phyloP scores from a whole-genome alignment of 2,329 filamentous ascomycete genomes.

The Aspergillus ruber region DNA sequence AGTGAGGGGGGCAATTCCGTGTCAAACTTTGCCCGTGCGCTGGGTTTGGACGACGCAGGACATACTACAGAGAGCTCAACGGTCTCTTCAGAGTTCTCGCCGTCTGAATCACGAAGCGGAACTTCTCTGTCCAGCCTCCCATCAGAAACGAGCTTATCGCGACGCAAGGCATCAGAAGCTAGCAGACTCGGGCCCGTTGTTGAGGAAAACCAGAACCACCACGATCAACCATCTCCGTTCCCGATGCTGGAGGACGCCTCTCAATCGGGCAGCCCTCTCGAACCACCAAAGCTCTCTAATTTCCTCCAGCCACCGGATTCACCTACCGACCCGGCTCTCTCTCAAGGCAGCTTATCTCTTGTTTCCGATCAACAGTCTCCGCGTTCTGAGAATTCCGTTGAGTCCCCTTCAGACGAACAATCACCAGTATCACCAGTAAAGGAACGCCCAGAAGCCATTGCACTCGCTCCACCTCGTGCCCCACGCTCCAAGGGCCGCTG shows the following conservation, averaged over 20 bases:
- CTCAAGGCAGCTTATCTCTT: constrained; percentile 34
- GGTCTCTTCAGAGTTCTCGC: constrained; percentile 58
- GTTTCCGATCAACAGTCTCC: constrained; percentile 7
- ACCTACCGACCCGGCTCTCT: constrained; percentile 43
- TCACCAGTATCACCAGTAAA: constrained; percentile 10
- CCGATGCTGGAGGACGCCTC: constrained; percentile 2
- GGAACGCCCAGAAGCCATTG: constrained; percentile 23
- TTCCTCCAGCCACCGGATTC: constrained; percentile 37
- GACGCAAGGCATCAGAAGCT: constrained; percentile 26
- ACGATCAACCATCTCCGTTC: not conserved
- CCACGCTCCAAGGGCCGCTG: constrained; percentile 63
- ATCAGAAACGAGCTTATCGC: constrained; percentile 28
- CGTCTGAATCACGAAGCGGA: constrained; percentile 52
- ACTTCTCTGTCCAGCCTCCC: constrained; percentile 59
- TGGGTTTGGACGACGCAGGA: constrained; percentile 47
- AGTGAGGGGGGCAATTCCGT: constrained; percentile 28
- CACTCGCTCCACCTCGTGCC: constrained; percentile 35
- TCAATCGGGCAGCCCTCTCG: constrained; percentile 18
- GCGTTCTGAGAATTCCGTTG: not conserved
- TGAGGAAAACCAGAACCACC: constrained; percentile 45
- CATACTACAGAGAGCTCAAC: constrained; percentile 56
- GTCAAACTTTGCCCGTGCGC: constrained; percentile 33
- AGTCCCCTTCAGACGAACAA: constrained; percentile 1
- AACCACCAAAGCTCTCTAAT: constrained; percentile 26
- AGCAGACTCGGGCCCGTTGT: constrained; percentile 49